A percentile compares a stretch with the other conserved stretches of the same genome.
These are phyloP conservation scores for Trametes cubensis DNA, from an alignment of 768 basidiomycete genomes.

Conservation along the genomic window DNA sequence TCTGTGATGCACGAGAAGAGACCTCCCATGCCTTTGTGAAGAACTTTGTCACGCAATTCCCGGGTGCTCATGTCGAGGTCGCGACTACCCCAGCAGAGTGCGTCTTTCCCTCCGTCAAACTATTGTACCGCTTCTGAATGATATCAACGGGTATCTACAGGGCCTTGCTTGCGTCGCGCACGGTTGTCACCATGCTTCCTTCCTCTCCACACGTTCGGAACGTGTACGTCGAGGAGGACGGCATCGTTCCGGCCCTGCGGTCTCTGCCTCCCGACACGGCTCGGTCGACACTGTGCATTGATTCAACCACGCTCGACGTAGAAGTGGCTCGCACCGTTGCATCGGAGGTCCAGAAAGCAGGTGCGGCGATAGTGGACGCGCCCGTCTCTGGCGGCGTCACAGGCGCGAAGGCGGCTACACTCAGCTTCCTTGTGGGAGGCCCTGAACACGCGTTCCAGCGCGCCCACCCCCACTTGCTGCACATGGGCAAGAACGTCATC, in stretches of 20 bases:
- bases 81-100: slow-evolving; percentile 74
- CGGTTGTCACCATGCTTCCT: slow-evolving; percentile 88
- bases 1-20: slow-evolving; percentile 76
- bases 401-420: slow-evolving; percentile 84
- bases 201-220: slow-evolving; percentile 84
- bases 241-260: slow-evolving; percentile 66
- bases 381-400: slow-evolving; percentile 92
- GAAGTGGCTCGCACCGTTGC: slow-evolving; percentile 71
- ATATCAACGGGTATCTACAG: slow-evolving; percentile 39
- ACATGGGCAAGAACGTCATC: slow-evolving; percentile 83
- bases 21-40: slow-evolving; percentile 57
- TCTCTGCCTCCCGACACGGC: slow-evolving; percentile 43
- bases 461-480: slow-evolving; percentile 60
- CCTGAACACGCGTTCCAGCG: slow-evolving; percentile 55
- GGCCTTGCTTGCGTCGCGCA: slow-evolving; percentile 62
- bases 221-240: slow-evolving; percentile 66
- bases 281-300: slow-evolving; percentile 68
- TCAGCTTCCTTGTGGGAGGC: slow-evolving; percentile 93
- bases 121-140: neutral
- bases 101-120: slow-evolving; percentile 35
- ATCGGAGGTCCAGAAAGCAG: slow-evolving; percentile 48
- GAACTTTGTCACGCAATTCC: slow-evolving; percentile 58
- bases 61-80: slow-evolving; percentile 59
- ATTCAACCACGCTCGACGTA: slow-evolving; percentile 91
- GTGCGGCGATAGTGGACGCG: slow-evolving; percentile 85